These are phyloP conservation scores for Aphanocladium album DNA, from an alignment of 2,329 filamentous ascomycete species.

Conservation along the genomic window DNA sequence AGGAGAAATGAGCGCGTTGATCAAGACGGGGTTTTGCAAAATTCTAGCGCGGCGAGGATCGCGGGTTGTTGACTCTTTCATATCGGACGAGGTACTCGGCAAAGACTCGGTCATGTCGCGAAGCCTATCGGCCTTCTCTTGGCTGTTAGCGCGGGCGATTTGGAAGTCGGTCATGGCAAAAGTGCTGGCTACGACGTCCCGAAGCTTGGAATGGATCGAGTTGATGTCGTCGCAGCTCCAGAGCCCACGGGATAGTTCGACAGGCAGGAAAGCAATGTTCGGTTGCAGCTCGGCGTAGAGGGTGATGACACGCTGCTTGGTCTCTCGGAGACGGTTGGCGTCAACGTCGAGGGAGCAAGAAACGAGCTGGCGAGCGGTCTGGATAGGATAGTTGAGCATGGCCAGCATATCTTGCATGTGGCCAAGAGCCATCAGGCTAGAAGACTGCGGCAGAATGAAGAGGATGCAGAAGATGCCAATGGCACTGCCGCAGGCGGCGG, in stretches of 20 bases:
- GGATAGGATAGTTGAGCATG: conserved; percentile 28
- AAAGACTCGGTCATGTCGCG: not conserved
- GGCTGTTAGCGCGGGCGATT: conserved; percentile 25
- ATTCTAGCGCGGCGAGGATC: conserved; percentile 22
- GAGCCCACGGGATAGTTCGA: conserved; percentile 41
- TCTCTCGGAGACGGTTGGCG: conserved; percentile 22
- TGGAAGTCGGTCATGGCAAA: conserved; percentile 40
- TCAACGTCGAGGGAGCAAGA: conserved; percentile 20
- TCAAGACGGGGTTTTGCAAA: conserved; percentile 29
- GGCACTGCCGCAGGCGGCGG: conserved; percentile 40
- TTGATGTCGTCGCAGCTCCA: conserved; percentile 42
- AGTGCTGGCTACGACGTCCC: conserved; percentile 29
- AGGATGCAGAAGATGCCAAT: conserved; percentile 39
- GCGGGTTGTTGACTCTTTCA: conserved; percentile 4
- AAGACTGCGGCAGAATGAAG: conserved; percentile 45
- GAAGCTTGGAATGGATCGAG: conserved; percentile 30
- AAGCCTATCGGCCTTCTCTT: conserved; percentile 17
- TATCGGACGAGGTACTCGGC: not conserved
- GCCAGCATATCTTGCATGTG: conserved; percentile 27
- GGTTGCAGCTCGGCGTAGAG: conserved; percentile 35
- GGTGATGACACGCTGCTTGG: conserved; percentile 25
- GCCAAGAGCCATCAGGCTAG: conserved; percentile 38
- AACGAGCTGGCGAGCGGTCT: conserved; percentile 24
- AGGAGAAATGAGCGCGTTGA: conserved; percentile 33
- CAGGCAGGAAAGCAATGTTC: conserved; percentile 36